Evolutionary conservation across 805 yeast genomes (phyloP).

Genomic region (Nakazawaea ishiwadae): DNA sequence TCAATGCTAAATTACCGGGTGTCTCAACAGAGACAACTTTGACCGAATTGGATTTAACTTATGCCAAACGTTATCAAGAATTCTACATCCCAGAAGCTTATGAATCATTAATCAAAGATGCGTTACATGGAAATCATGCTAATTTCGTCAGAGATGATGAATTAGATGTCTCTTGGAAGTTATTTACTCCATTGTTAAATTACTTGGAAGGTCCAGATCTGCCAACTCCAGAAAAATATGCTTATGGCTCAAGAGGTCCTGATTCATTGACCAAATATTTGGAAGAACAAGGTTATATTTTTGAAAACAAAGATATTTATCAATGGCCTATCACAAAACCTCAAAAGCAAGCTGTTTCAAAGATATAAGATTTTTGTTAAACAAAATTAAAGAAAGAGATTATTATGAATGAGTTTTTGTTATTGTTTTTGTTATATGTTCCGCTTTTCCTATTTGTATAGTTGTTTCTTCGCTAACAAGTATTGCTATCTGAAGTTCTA

Average conservation of each 20-base stretch:
- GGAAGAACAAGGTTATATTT: constrained; percentile 66
- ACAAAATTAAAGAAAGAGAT: too few relatives aligned
- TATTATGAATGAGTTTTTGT: too few relatives aligned
- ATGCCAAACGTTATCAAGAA: constrained; percentile 73
- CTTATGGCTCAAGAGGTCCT: constrained; percentile 94
- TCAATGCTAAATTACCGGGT: constrained; percentile 94
- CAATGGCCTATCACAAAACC: constrained; percentile 88
- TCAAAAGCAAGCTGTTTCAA: constrained; percentile 14
- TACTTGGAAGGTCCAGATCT: constrained; percentile 68
- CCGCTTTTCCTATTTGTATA: too few relatives aligned
- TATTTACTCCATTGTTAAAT: constrained; percentile 88
- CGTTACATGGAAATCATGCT: constrained; percentile 87
- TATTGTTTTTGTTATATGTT: too few relatives aligned
- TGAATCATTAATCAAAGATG: constrained; percentile 91
- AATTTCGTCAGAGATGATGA: constrained; percentile 98
- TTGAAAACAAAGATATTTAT: constrained; percentile 59
- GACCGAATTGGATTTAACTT: constrained; percentile 88
- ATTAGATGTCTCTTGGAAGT: constrained; percentile 86
- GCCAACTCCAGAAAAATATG: constrained; percentile 64
- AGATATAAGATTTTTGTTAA: constrained; percentile 1
- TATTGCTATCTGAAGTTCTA: too few relatives aligned
- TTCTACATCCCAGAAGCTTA: constrained; percentile 98
- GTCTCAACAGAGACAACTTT: constrained; percentile 74
- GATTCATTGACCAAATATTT: constrained; percentile 55
- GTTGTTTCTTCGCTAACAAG: too few relatives aligned